Conservation (phyloP, 805 yeast genomes). For the Ogataea henricii region DNA sequence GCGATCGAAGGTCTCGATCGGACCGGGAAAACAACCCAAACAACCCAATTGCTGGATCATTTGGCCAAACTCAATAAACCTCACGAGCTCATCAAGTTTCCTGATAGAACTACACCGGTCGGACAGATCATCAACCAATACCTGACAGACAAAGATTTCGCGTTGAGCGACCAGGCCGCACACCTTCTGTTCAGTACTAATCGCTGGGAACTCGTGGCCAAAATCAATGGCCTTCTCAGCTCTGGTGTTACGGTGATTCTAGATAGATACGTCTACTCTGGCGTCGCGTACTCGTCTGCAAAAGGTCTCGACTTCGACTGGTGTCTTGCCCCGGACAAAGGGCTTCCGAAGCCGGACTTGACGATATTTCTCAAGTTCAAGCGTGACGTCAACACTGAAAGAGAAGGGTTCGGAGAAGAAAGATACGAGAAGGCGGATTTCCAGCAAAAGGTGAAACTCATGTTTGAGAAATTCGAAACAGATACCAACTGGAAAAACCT, state of each 20-base stretch:
- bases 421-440: conserved; percentile 78
- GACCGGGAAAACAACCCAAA: conserved; percentile 92
- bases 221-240: conserved; percentile 46
- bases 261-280: conserved; percentile 91
- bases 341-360: conserved; percentile 84
- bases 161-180: conserved; percentile 73
- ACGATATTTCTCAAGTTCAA: conserved; percentile 73
- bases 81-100: conserved; percentile 70
- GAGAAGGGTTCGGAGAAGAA: conserved; percentile 93
- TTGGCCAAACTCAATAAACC: conserved; percentile 33
- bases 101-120: conserved; percentile 80
- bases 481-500: conserved; percentile 45
- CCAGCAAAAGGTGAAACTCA: conserved; percentile 66
- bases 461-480: conserved; percentile 49
- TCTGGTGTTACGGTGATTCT: conserved; percentile 64
- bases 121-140: conserved; percentile 80
- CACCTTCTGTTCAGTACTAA: conserved; percentile 91
- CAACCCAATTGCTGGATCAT: conserved; percentile 40
- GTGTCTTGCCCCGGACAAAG: conserved; percentile 81
- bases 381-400: conserved; percentile 44
- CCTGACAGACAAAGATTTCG: conserved; percentile 50
- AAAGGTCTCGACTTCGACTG: conserved; percentile 73
- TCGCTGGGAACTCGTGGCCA: conserved; percentile 78
- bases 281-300: conserved; percentile 89
- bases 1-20: conserved; percentile 92